Percentiles rank a stretch among this genome's conserved stretches.
These are phyloP conservation scores for Rhizopogon sp. DNA, from an alignment of 768 basidiomycete species.

Conservation along the genomic window DNA sequence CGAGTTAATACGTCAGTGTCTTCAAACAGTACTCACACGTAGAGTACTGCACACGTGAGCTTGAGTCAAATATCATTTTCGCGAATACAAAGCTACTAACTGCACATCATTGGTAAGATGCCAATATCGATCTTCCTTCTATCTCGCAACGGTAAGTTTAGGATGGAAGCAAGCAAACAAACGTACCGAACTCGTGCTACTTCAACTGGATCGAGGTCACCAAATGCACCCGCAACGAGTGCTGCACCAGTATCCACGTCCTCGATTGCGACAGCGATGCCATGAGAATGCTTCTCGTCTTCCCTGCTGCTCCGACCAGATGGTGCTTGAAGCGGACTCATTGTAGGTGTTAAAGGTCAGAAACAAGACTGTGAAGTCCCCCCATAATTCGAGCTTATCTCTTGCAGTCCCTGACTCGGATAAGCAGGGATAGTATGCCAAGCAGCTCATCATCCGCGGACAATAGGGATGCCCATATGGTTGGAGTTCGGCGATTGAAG, in stretches of 20 bases:
- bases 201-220: constrained; percentile 47
- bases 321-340: too few relatives aligned
- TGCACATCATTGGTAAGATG: constrained; percentile 64
- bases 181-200: constrained; percentile 45
- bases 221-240: constrained; percentile 41
- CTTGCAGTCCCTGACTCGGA: too few relatives aligned
- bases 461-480: too few relatives aligned
- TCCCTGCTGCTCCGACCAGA: constrained; percentile 12
- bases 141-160: neutral
- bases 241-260: constrained; percentile 62
- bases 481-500: too few relatives aligned
- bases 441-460: too few relatives aligned
- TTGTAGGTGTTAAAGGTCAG: too few relatives aligned
- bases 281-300: constrained; percentile 12
- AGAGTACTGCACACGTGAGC: constrained; percentile 36
- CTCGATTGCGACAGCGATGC: constrained; percentile 32
- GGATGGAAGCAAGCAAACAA: neutral
- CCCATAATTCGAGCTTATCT: too few relatives aligned
- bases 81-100: constrained; percentile 34
- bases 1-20: neutral
- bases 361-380: too few relatives aligned
- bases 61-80: neutral
- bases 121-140: constrained; percentile 63
- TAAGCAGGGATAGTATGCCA: too few relatives aligned
- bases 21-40: constrained; percentile 36